phyloP scores from a whole-genome alignment of 2,329 filamentous ascomycete genomes.

The Exserohilum turcica region DNA sequence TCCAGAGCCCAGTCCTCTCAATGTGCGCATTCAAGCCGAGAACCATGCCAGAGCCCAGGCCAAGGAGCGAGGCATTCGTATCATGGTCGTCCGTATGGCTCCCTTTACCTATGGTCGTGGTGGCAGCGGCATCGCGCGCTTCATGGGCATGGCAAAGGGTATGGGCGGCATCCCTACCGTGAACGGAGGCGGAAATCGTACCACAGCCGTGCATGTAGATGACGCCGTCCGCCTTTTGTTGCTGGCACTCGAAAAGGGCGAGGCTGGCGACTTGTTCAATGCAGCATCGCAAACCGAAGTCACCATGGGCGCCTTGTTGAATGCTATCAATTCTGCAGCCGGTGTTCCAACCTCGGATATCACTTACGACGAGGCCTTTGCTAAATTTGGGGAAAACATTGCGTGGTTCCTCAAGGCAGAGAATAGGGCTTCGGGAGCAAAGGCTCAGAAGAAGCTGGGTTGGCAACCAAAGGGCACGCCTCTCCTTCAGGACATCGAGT shows the following conservation, averaged over 20 bases:
- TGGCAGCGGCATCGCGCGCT: constrained; percentile 41
- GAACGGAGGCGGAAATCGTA: constrained; percentile 25
- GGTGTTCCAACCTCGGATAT: constrained; percentile 11
- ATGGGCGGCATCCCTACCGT: constrained; percentile 35
- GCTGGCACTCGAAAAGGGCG: constrained; percentile 44
- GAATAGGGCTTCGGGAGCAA: constrained; percentile 45
- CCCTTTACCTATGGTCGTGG: constrained; percentile 54
- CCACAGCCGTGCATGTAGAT: constrained; percentile 50
- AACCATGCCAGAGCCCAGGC: constrained; percentile 19
- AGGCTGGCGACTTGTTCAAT: constrained; percentile 47
- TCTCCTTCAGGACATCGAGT: constrained; percentile 39
- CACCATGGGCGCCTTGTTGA: constrained; percentile 37
- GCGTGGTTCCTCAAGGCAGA: constrained; percentile 42
- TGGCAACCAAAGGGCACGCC: constrained; percentile 38
- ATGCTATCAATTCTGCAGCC: constrained; percentile 36
- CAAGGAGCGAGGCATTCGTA: constrained; percentile 40
- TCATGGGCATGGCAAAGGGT: constrained; percentile 43
- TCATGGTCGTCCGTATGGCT: constrained; percentile 49
- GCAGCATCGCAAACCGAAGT: constrained; percentile 37
- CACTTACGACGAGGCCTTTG: constrained; percentile 32
- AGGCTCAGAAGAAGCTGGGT: constrained; percentile 48
- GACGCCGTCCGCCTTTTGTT: constrained; percentile 53
- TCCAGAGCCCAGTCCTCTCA: background rate
- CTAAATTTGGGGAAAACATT: constrained; percentile 28
- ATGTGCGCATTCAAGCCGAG: background rate